phyloP scores from a whole-genome alignment of 306 rosid species.

The Benincasa hispida region DNA sequence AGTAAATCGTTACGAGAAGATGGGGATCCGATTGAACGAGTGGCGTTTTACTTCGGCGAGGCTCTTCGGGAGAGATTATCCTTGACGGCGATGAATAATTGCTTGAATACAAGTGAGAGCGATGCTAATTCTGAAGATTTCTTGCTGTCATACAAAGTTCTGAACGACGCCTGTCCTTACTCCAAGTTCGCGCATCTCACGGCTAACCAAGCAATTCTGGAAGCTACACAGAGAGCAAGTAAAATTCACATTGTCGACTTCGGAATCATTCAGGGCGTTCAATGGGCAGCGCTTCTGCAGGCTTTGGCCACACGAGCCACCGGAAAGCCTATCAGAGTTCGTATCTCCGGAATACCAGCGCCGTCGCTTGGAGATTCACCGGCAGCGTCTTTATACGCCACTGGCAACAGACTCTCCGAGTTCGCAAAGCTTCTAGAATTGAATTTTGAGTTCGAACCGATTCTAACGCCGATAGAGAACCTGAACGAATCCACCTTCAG shows the following conservation, averaged over 20 bases:
- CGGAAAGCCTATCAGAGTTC: constrained; percentile 56
- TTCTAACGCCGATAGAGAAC: constrained; percentile 54
- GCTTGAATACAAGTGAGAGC: constrained; percentile 11
- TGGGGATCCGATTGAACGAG: constrained; percentile 72
- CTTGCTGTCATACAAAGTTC: constrained; percentile 61
- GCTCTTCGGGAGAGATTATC: constrained; percentile 43
- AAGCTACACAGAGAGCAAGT: constrained; percentile 47
- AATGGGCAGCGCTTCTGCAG: constrained; percentile 90
- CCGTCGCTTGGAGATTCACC: constrained; percentile 53
- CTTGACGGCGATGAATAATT: constrained; percentile 2
- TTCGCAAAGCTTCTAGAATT: constrained; percentile 65
- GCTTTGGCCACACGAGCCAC: constrained; percentile 79
- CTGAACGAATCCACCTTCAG: constrained; percentile 46
- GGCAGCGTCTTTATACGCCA: constrained; percentile 46
- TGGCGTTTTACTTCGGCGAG: constrained; percentile 47
- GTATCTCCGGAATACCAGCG: constrained; percentile 89
- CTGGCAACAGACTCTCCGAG: constrained; percentile 64
- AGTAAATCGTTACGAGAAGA: constrained; percentile 41
- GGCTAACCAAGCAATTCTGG: constrained; percentile 89
- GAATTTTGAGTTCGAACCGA: constrained; percentile 60
- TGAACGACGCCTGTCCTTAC: constrained; percentile 87
- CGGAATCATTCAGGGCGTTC: constrained; percentile 85
- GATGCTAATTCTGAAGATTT: constrained; percentile 39
- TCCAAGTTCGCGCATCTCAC: constrained; percentile 87
- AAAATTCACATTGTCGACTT: constrained; percentile 82